A percentile compares a stretch with the other conserved stretches of the same genome.
phyloP scores from a whole-genome alignment of 2,329 filamentous ascomycete genomes.

The Trichoderma asperellum region DNA sequence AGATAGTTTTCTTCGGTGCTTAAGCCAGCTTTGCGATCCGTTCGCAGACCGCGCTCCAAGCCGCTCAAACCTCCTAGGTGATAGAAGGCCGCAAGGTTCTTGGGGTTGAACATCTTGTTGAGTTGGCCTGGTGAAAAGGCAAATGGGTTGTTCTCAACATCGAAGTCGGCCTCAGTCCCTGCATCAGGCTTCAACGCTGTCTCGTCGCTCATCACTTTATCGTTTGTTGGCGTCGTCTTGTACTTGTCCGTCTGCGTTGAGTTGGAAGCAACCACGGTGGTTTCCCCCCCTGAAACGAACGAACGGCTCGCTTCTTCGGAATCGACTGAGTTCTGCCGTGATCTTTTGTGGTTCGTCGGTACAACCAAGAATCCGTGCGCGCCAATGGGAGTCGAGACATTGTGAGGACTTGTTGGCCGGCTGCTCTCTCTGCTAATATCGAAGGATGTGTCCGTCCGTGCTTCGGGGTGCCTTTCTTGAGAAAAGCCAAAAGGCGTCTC shows the following conservation, averaged over 20 bases:
- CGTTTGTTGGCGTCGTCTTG: slow-evolving; percentile 48
- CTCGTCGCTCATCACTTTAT: slow-evolving; percentile 64
- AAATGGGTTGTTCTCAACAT: slow-evolving; percentile 79
- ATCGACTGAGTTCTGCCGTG: slow-evolving; percentile 71
- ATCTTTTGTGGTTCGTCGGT: slow-evolving; percentile 59
- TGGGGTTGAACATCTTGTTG: slow-evolving; percentile 86
- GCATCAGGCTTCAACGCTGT: slow-evolving; percentile 75
- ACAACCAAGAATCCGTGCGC: slow-evolving; percentile 66
- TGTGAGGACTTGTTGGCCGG: slow-evolving; percentile 72
- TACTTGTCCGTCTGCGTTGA: slow-evolving; percentile 50
- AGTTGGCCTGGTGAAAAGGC: slow-evolving; percentile 83
- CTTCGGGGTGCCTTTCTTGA: slow-evolving; percentile 45
- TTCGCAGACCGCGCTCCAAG: slow-evolving; percentile 76
- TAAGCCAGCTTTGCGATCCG: slow-evolving; percentile 72
- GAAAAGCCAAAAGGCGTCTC: slow-evolving; percentile 40
- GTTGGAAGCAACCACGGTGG: slow-evolving; percentile 56
- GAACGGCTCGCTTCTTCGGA: slow-evolving; percentile 65
- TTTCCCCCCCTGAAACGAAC: slow-evolving; percentile 64
- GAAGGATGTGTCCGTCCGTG: slow-evolving; percentile 62
- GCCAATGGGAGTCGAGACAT: slow-evolving; percentile 65
- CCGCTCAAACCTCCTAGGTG: slow-evolving; percentile 77
- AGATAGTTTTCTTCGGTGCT: slow-evolving; percentile 74
- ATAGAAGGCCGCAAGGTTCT: slow-evolving; percentile 80
- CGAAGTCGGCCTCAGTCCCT: slow-evolving; percentile 75
- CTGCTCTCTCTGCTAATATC: slow-evolving; percentile 64